Conservation (phyloP, 23 red algal species). For the Gracilaria caudata region DNA sequence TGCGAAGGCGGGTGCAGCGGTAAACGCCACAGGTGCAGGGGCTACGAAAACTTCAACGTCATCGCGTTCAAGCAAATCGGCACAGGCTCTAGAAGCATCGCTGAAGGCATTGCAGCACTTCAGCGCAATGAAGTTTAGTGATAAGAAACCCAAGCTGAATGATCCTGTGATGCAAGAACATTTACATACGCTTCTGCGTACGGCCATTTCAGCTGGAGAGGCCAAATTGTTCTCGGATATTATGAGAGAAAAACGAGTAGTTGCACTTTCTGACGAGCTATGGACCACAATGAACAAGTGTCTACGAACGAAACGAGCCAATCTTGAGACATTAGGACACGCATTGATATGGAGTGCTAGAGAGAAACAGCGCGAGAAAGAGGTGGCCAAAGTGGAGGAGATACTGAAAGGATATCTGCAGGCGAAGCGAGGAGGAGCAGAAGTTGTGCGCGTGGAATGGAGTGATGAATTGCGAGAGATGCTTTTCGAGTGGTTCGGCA, state of each 20-base stretch:
- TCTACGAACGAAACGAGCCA: slow-evolving; percentile 51
- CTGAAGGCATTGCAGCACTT: slow-evolving; percentile 29
- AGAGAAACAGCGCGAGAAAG: slow-evolving; percentile 22
- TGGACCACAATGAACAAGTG: slow-evolving; percentile 28
- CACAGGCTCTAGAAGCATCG: background rate
- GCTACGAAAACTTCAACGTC: background rate
- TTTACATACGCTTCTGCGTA: slow-evolving; percentile 33
- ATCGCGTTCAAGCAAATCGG: slow-evolving; percentile 6
- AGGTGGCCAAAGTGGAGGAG: slow-evolving; percentile 37
- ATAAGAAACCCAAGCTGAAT: slow-evolving; percentile 60
- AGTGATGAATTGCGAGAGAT: slow-evolving; percentile 33
- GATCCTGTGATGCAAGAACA: slow-evolving; percentile 47
- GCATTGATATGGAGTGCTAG: slow-evolving; percentile 53
- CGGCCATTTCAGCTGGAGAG: slow-evolving; percentile 42
- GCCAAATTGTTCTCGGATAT: slow-evolving; percentile 55
- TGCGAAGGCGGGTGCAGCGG: background rate
- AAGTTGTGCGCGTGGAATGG: slow-evolving; percentile 30
- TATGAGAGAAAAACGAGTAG: slow-evolving; percentile 35
- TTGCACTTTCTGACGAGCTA: slow-evolving; percentile 34
- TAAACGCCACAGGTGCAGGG: background rate
- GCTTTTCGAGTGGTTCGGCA: slow-evolving; percentile 60
- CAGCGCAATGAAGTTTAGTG: slow-evolving; percentile 42
- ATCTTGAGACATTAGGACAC: slow-evolving; percentile 57
- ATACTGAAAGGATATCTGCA: slow-evolving; percentile 16
- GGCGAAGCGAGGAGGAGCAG: slow-evolving; percentile 33